Base-by-base conservation (phyloP, 1,284 basidiomycete genomes). In the Flammula alnicola region DNA sequence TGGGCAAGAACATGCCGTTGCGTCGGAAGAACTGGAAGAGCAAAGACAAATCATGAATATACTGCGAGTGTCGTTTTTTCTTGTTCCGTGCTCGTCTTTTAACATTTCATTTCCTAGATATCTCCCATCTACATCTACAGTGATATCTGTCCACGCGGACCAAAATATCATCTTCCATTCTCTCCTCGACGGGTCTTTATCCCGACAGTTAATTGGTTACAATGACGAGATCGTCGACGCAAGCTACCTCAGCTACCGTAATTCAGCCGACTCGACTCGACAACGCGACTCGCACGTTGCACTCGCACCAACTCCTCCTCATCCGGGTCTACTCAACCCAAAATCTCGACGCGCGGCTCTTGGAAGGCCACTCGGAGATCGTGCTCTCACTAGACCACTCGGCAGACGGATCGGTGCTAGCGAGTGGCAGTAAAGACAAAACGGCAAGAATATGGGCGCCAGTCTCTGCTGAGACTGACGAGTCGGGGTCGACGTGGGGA, bases 181-280 rank as follows among this genome's bases (percentile, higher is more conserved):
- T 2, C 71, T 95, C 6, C 68, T 76, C 5, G 79, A 82, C 0
- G 78, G 80, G 37, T 72, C 77, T 8, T 69, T 91, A 23, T 74
- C 80, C n/a, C 85, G 87, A n/a, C 95, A 98, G 61, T 73, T 99
- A 54, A 86, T 99, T 54, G 97, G 97, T 0, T 99, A 91, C 79
- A 98, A 99, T 69, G 97, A 99, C 69, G 95, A 99, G 69, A 95
- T 99, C 59, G 91, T 98, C 42, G 96, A 98, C 62, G 81, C 85
- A 7, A 77, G 81, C 16, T 93, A 93, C 71, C 77, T 99, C 20
- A 55, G 51, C 51, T 84, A 84, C 7, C 78, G 49, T 46, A 66
- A 42, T 51, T 66, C 37, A 54, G 53, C 39, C 56, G 63, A 46
- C 51, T 59, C 36, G n/a, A 52, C 32, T 43, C 36, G 22, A 35